Conservation (phyloP, 805 yeast genomes). For the Kluyveromyces siamensis region DNA sequence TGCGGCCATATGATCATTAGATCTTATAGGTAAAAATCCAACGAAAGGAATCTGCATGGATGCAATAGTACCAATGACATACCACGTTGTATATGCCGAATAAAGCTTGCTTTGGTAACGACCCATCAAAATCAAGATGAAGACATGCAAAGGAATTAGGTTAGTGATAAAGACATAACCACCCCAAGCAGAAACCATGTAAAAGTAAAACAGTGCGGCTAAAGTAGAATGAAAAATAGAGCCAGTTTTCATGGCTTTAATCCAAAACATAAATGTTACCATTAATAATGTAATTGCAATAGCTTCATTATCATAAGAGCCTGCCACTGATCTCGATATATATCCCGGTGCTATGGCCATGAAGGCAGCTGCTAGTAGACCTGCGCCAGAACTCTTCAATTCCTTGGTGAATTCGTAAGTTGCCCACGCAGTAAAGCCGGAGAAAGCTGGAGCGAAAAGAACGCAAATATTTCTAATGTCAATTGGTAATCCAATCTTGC, state of each 20-base stretch:
- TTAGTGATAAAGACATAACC: slow-evolving; percentile 98
- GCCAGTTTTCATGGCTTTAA: slow-evolving; percentile 86
- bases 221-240: slow-evolving; percentile 75
- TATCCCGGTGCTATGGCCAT: slow-evolving; percentile 99
- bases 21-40: slow-evolving; percentile 92
- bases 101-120: slow-evolving; percentile 77
- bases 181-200: slow-evolving; percentile 99
- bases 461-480: slow-evolving; percentile 96
- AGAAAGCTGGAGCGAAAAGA: slow-evolving; percentile 90
- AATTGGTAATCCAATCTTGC: slow-evolving; percentile 64
- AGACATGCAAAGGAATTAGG: slow-evolving; percentile 91
- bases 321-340: slow-evolving; percentile 96
- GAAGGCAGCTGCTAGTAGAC: slow-evolving; percentile 84
- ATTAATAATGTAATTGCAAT: slow-evolving; percentile 92
- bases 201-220: slow-evolving; percentile 85
- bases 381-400: slow-evolving; percentile 84
- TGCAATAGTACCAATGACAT: slow-evolving; percentile 91
- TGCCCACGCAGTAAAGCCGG: slow-evolving; percentile 84
- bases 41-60: slow-evolving; percentile 99
- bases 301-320: slow-evolving; percentile 97
- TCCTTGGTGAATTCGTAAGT: slow-evolving; percentile 83
- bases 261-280: slow-evolving; percentile 95
- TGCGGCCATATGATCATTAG: slow-evolving; percentile 98
- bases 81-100: slow-evolving; percentile 94
- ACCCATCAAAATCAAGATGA: slow-evolving; percentile 87